Evolutionary conservation across 148 eudicot genomes (phyloP).

Genomic region (Rhododendron griersonianum): DNA sequence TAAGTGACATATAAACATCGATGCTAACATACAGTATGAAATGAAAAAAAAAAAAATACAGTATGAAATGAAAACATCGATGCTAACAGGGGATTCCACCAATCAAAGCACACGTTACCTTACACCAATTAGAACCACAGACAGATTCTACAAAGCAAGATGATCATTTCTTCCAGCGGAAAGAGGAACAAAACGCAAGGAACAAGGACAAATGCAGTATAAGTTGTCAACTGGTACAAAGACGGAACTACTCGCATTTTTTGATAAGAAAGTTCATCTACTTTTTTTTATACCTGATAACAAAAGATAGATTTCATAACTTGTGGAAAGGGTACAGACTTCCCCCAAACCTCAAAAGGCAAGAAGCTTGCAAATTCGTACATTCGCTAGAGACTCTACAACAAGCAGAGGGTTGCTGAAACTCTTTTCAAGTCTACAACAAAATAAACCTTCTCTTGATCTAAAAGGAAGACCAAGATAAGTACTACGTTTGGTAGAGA

Average conservation of each 20-base stretch:
- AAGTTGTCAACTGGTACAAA: neutral
- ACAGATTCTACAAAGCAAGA: neutral
- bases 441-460: neutral
- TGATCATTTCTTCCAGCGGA: neutral
- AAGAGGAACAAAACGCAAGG: neutral
- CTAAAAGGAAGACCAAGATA: neutral
- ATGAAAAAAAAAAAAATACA: neutral
- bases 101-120: neutral
- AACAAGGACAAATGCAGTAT: neutral
- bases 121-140: neutral
- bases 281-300: neutral
- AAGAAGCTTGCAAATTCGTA: neutral
- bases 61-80: neutral
- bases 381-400: neutral
- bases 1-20: neutral
- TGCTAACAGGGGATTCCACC: neutral
- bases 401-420: neutral
- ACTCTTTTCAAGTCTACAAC: neutral
- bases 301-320: neutral
- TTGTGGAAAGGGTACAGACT: neutral
- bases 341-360: neutral
- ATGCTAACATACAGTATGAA: neutral
- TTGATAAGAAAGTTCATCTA: neutral
- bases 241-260: neutral
- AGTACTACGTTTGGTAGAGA: neutral